phyloP scores from a whole-genome alignment of 805 yeast species.

The Yarrowia alimentaria region DNA sequence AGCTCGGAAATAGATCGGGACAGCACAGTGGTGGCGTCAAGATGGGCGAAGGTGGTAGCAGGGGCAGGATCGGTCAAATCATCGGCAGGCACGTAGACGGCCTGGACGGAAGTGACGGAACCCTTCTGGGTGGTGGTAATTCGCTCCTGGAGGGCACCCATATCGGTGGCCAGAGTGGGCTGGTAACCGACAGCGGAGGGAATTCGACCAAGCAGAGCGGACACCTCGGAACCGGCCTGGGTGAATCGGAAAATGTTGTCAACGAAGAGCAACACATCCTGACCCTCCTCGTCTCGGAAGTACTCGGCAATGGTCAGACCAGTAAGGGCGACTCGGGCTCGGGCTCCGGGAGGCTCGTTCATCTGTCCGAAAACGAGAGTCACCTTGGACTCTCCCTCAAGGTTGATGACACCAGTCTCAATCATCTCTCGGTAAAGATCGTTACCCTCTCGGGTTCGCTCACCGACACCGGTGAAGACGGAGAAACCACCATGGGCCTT shows the following conservation, averaged over 20 bases:
- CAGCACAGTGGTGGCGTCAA: slow-evolving; percentile 99
- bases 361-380: slow-evolving; percentile 99
- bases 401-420: slow-evolving; percentile 99
- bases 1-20: slow-evolving; percentile 99
- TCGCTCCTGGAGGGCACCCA: slow-evolving; percentile 99
- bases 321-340: slow-evolving; percentile 99
- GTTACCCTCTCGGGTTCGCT: slow-evolving; percentile 99
- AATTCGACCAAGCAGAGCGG: slow-evolving; percentile 99
- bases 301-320: slow-evolving; percentile 99
- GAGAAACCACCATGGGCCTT: slow-evolving; percentile 99
- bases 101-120: slow-evolving; percentile 99
- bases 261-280: slow-evolving; percentile 98
- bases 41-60: slow-evolving; percentile 99
- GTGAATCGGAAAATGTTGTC: slow-evolving; percentile 99
- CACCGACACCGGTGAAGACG: slow-evolving; percentile 99
- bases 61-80: slow-evolving; percentile 99
- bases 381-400: slow-evolving; percentile 99
- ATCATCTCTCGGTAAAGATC: slow-evolving; percentile 99
- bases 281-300: slow-evolving; percentile 99
- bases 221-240: slow-evolving; percentile 99
- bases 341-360: slow-evolving; percentile 99
- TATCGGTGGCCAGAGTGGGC: slow-evolving; percentile 99
- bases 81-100: slow-evolving; percentile 99
- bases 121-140: slow-evolving; percentile 99
- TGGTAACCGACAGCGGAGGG: slow-evolving; percentile 99